These are phyloP conservation scores for Clonostachys rhizophaga DNA, from an alignment of 2,329 filamentous ascomycete genomes.

Conservation along the genomic window DNA sequence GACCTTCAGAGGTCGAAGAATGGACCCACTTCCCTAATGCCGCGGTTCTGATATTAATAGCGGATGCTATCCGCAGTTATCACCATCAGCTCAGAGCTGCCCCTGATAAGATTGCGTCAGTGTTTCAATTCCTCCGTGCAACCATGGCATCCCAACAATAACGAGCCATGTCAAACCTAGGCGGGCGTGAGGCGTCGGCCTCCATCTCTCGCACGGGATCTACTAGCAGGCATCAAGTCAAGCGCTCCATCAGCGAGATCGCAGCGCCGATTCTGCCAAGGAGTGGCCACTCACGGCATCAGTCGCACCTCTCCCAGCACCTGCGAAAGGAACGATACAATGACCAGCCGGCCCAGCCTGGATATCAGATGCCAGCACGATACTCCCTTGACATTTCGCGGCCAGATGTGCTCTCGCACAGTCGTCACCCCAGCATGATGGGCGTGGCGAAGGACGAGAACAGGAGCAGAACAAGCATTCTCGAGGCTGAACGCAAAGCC, in stretches of 20 bases:
- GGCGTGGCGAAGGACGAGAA: slow-evolving; percentile 12
- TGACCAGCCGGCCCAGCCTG: no score
- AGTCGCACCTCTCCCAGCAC: slow-evolving; percentile 24
- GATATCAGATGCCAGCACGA: slow-evolving; percentile 8
- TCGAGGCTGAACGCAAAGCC: slow-evolving; percentile 11
- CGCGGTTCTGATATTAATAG: no score
- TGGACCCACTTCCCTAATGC: no score
- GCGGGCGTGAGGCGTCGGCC: not conserved
- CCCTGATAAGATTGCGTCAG: no score
- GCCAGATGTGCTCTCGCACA: slow-evolving; percentile 37
- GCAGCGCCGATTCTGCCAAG: slow-evolving; percentile 37
- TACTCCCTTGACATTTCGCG: slow-evolving; percentile 39
- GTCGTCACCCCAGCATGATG: slow-evolving; percentile 35
- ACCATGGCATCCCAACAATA: no score
- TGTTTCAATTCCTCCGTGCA: no score
- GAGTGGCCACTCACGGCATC: slow-evolving; percentile 3
- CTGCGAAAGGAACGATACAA: slow-evolving; percentile 20
- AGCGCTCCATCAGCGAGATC: slow-evolving; percentile 50
- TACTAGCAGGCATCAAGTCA: slow-evolving; percentile 41
- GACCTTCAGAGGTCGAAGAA: no score
- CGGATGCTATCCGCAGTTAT: no score
- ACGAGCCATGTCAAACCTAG: no score
- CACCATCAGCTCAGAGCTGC: no score
- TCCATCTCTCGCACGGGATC: not conserved
- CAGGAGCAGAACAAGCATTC: slow-evolving; percentile 9